A percentile compares a stretch with the other conserved stretches of the same genome.
Conservation (phyloP, 495 filamentous ascomycete species). For the Aspergillus cristatus region DNA sequence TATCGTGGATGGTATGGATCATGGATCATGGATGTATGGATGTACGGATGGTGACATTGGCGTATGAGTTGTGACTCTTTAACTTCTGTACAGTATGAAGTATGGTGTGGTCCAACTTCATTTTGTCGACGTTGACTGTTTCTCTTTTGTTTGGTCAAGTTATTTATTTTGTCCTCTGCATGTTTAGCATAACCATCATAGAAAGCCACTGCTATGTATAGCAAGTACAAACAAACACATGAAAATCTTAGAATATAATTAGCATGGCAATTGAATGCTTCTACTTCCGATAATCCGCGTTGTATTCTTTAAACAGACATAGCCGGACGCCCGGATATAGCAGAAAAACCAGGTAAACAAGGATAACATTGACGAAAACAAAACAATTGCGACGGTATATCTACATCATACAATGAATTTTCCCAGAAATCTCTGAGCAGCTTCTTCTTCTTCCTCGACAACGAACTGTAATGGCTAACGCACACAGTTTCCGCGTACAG, state of each 20-base stretch:
- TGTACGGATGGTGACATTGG: too few relatives aligned
- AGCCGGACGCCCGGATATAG: too few relatives aligned
- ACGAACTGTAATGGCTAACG: too few relatives aligned
- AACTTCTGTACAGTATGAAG: slow-evolving; percentile 10
- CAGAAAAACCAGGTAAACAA: too few relatives aligned
- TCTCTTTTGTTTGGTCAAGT: not conserved
- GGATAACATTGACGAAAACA: slow-evolving; percentile 9
- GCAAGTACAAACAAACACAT: slow-evolving; percentile 3
- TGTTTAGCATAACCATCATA: slow-evolving; percentile 1
- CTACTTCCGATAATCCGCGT: too few relatives aligned
- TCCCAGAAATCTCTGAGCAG: not conserved
- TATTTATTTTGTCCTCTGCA: not conserved
- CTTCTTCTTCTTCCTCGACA: not conserved
- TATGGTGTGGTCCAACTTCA: slow-evolving; percentile 6
- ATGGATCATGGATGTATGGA: too few relatives aligned
- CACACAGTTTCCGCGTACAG: not conserved
- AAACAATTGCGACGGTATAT: slow-evolving; percentile 28
- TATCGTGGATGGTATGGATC: too few relatives aligned
- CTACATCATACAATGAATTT: slow-evolving; percentile 23
- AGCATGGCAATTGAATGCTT: too few relatives aligned
- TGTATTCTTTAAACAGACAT: too few relatives aligned
- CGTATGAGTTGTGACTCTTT: too few relatives aligned
- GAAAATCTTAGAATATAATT: too few relatives aligned
- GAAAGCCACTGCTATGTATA: not conserved
- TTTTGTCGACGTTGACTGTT: not conserved